phyloP scores from a whole-genome alignment of 805 yeast species.

The Wickerhamomyces alni region DNA sequence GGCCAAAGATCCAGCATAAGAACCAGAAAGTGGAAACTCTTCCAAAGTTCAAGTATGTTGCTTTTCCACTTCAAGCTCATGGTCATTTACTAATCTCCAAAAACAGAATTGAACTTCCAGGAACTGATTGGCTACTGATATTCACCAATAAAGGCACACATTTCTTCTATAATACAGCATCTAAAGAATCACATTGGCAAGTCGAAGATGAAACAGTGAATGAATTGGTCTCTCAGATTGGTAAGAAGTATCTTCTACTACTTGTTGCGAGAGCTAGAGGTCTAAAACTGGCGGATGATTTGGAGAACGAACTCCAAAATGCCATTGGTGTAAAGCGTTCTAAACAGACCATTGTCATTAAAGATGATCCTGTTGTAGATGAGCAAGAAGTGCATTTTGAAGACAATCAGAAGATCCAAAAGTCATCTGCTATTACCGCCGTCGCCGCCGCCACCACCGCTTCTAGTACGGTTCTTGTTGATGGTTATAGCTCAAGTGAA shows the following conservation, averaged over 20 bases:
- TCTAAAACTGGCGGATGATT: slow-evolving; percentile 13
- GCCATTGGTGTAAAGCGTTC: too few species aligned
- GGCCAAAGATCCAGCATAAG: slow-evolving; percentile 20
- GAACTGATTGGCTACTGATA: slow-evolving; percentile 33
- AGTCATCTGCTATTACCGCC: not conserved
- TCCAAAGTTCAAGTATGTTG: slow-evolving; percentile 1
- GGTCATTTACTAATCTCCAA: not conserved
- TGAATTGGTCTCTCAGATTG: slow-evolving; percentile 22
- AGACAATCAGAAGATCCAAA: too few species aligned
- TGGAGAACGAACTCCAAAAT: too few species aligned
- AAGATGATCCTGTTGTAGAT: not conserved
- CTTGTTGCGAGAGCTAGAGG: slow-evolving; percentile 35
- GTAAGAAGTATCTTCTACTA: slow-evolving; percentile 22
- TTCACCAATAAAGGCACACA: slow-evolving; percentile 36
- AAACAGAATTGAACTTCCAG: slow-evolving; percentile 2
- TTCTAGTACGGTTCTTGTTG: too few species aligned
- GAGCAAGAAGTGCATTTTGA: not conserved
- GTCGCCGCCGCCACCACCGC: too few species aligned
- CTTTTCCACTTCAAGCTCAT: not conserved
- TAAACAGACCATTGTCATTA: too few species aligned
- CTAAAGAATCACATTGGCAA: slow-evolving; percentile 29
- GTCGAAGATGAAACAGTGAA: slow-evolving; percentile 27
- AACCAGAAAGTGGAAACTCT: not conserved
- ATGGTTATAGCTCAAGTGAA: slow-evolving; percentile 19
- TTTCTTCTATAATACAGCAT: slow-evolving; percentile 30